phyloP scores from a whole-genome alignment of 2,329 filamentous ascomycete genomes.

The Tothia fuscella region DNA sequence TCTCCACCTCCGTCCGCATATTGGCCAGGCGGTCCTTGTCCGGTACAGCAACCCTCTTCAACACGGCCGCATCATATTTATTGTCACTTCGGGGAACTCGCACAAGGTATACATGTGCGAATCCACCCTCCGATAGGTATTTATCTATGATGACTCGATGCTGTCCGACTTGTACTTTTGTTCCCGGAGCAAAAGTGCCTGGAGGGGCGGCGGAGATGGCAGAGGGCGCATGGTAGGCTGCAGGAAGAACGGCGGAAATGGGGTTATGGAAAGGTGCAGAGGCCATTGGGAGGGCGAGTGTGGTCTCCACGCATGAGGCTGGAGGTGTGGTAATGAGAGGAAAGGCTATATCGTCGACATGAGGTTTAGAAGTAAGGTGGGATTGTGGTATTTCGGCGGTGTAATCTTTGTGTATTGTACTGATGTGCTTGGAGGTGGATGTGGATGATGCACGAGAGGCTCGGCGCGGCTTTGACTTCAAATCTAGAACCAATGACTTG shows the following conservation, averaged over 20 bases:
- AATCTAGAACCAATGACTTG: too few relatives aligned
- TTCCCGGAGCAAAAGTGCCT: constrained; percentile 84
- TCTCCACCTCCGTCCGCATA: constrained; percentile 98
- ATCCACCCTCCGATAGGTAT: constrained; percentile 95
- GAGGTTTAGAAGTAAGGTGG: too few relatives aligned
- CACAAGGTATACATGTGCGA: constrained; percentile 96
- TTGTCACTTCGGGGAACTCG: constrained; percentile 47
- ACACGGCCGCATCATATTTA: constrained; percentile 67
- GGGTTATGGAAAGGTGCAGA: constrained; percentile 7
- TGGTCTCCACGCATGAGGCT: not conserved
- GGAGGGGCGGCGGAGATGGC: constrained; percentile 22
- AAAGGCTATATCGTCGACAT: too few relatives aligned
- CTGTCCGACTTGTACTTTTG: constrained; percentile 89
- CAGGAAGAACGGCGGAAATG: too few relatives aligned
- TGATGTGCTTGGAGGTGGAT: too few relatives aligned
- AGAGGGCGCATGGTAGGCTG: not conserved
- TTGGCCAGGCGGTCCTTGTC: constrained; percentile 89
- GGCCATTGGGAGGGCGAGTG: not conserved
- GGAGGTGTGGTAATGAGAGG: too few relatives aligned
- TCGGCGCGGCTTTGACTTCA: too few relatives aligned
- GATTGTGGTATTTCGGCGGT: too few relatives aligned
- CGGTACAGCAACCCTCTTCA: constrained; percentile 91
- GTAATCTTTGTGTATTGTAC: too few relatives aligned
- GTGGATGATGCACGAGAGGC: too few relatives aligned
- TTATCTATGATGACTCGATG: constrained; percentile 92